A percentile compares a stretch with the other conserved stretches of the same genome.
phyloP scores from a whole-genome alignment of 495 filamentous ascomycete genomes.

The Penicillium taxi region DNA sequence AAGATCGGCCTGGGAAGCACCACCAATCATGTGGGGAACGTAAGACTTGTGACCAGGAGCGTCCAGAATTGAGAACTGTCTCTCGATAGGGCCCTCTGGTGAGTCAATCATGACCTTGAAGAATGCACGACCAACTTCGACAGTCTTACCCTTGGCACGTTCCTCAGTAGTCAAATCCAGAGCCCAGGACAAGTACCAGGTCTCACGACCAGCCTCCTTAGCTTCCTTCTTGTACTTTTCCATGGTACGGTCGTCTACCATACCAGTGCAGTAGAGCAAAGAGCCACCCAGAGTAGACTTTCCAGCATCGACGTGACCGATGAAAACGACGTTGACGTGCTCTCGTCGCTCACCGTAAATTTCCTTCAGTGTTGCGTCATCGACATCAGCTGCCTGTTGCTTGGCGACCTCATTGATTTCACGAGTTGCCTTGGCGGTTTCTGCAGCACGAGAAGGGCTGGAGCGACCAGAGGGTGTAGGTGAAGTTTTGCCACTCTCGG shows the following conservation, averaged over 20 bases:
- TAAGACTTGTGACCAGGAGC: slow-evolving; percentile 96
- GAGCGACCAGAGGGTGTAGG: slow-evolving; percentile 58
- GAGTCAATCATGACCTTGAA: slow-evolving; percentile 82
- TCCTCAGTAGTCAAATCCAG: slow-evolving; percentile 96
- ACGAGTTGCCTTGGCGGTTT: slow-evolving; percentile 48
- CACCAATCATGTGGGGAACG: slow-evolving; percentile 93
- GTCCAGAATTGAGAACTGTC: slow-evolving; percentile 83
- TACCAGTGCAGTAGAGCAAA: slow-evolving; percentile 87
- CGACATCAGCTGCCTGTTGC: slow-evolving; percentile 82
- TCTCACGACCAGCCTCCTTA: slow-evolving; percentile 90
- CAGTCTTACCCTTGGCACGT: slow-evolving; percentile 93
- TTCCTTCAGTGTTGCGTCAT: slow-evolving; percentile 84
- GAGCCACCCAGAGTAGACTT: slow-evolving; percentile 92
- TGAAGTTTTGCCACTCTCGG: slow-evolving; percentile 59
- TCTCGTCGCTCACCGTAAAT: slow-evolving; percentile 87
- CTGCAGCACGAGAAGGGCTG: slow-evolving; percentile 38
- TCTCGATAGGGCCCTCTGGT: slow-evolving; percentile 32
- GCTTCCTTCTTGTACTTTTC: slow-evolving; percentile 97
- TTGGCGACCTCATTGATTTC: slow-evolving; percentile 78
- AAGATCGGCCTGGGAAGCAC: slow-evolving; percentile 92
- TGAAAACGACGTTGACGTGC: slow-evolving; percentile 96
- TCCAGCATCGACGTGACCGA: slow-evolving; percentile 95
- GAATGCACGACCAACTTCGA: slow-evolving; percentile 92
- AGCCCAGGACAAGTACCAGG: slow-evolving; percentile 98
- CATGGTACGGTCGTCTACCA: slow-evolving; percentile 97